Evolutionary conservation across 306 rosid genomes (phyloP).

Genomic region (Vigna reflexopilosa): DNA sequence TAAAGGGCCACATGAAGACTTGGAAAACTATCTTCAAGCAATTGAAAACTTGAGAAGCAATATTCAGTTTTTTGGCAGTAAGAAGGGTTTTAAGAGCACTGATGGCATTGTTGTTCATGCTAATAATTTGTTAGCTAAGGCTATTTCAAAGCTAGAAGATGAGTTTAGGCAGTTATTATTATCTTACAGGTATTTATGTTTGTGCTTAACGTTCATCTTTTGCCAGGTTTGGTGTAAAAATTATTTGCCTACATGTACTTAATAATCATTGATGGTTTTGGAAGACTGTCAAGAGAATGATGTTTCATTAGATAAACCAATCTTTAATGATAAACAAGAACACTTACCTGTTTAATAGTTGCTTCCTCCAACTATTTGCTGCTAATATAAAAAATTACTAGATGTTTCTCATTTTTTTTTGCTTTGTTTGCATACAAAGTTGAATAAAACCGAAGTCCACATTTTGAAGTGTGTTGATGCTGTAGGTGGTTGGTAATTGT

Average conservation of each 20-base stretch:
- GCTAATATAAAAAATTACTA: constrained; percentile 6
- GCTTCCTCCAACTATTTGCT: constrained; percentile 5
- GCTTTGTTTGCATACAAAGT: constrained; percentile 1
- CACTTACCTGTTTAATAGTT: neutral
- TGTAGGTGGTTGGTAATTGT: constrained; percentile 22
- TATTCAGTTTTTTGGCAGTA: constrained; percentile 78
- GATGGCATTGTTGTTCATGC: constrained; percentile 77
- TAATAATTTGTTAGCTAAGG: constrained; percentile 74
- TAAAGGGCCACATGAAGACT: constrained; percentile 91
- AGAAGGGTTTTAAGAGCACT: constrained; percentile 69
- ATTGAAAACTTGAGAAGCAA: constrained; percentile 82
- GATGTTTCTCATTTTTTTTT: constrained; percentile 14
- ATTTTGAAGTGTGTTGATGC: constrained; percentile 7
- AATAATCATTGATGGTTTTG: constrained; percentile 17
- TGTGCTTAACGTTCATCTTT: constrained; percentile 25
- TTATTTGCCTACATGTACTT: constrained; percentile 34
- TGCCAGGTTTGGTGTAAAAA: constrained; percentile 34
- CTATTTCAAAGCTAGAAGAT: constrained; percentile 90
- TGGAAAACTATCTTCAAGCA: constrained; percentile 90
- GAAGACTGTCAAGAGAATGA: constrained; percentile 19
- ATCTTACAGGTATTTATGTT: constrained; percentile 78
- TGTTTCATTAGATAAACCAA: neutral
- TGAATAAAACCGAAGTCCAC: neutral
- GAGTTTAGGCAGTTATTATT: constrained; percentile 77
- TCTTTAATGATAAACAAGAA: constrained; percentile 20